These are phyloP conservation scores for Dictyostelium purpureum DNA, from an alignment of 78 protist genomes.

Conservation along the genomic window DNA sequence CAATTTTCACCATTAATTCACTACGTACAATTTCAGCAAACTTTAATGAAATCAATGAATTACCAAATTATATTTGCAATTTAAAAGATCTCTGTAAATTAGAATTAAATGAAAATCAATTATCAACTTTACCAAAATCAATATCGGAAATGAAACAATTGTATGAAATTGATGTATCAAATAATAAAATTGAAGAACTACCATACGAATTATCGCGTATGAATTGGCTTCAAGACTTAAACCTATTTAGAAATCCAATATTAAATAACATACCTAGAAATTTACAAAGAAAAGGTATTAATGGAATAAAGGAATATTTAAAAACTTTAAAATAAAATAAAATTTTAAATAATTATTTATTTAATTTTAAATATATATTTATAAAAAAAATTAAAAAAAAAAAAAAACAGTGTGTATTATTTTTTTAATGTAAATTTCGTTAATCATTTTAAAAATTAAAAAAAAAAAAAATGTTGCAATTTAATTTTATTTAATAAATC, in stretches of 20 bases:
- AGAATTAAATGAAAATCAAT: conserved; percentile 6
- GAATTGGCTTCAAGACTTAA: neutral
- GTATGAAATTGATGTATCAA: neutral
- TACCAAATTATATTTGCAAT: neutral
- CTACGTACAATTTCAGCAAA: neutral
- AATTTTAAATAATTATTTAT: neutral
- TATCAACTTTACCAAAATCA: neutral
- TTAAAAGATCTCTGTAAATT: neutral
- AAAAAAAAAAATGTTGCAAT: no score
- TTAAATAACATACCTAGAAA: neutral
- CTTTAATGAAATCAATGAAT: neutral
- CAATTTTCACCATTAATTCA: neutral
- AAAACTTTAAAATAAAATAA: neutral
- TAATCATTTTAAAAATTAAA: neutral
- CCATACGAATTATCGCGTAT: neutral
- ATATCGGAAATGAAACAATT: neutral
- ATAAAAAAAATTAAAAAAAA: neutral
- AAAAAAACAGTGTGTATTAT: neutral
- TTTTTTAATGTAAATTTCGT: neutral
- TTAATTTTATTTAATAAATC: no score
- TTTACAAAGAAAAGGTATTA: neutral
- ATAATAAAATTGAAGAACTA: conserved; percentile 17
- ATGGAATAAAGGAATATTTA: conserved; percentile 12
- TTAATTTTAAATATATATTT: neutral
- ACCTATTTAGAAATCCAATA: conserved; percentile 5